These are phyloP conservation scores for Keithomyces neogunnii DNA, from an alignment of 2,329 filamentous ascomycete species.

Conservation along the genomic window DNA sequence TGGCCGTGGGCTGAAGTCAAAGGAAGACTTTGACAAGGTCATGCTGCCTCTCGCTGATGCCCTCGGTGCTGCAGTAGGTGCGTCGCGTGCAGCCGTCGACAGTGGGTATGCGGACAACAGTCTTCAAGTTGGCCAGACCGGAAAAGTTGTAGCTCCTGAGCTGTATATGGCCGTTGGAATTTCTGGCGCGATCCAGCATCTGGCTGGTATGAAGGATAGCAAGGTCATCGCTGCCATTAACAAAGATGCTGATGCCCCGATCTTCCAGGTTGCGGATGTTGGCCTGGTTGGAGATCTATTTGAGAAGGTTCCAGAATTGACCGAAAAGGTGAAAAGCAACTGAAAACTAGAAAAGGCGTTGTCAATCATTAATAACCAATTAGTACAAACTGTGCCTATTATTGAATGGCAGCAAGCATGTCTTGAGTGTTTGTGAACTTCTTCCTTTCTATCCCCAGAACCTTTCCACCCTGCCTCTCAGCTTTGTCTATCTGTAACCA, in stretches of 20 bases:
- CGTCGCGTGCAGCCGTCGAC: conserved; percentile 90
- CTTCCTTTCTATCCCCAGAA: conserved; percentile 69
- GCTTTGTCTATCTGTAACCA: conserved; percentile 77
- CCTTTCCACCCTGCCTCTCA: conserved; percentile 59
- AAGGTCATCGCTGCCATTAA: conserved; percentile 99
- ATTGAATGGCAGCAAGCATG: conserved; percentile 47
- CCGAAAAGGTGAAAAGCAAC: conserved; percentile 75
- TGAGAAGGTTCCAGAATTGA: conserved; percentile 90
- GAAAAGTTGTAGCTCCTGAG: conserved; percentile 95
- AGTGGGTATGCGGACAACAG: conserved; percentile 98
- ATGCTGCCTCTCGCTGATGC: conserved; percentile 90
- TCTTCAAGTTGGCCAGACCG: conserved; percentile 94
- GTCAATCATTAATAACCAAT: neutral
- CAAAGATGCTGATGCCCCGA: conserved; percentile 93
- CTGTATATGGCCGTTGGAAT: conserved; percentile 94
- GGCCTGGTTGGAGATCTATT: conserved; percentile 93
- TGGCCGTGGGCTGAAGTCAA: conserved; percentile 90
- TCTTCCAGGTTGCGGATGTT: conserved; percentile 96
- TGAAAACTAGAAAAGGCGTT: conserved; percentile 8
- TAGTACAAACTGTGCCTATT: conserved; percentile 9
- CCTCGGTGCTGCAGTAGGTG: conserved; percentile 90
- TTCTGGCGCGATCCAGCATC: conserved; percentile 92
- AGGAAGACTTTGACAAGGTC: conserved; percentile 90
- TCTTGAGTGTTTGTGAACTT: conserved; percentile 51
- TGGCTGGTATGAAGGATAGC: conserved; percentile 99